Evolutionary conservation across 2,329 filamentous ascomycete genomes (phyloP), one percentile per base, ranked within the genome.

Genomic region (Fusarium sp.): DNA sequence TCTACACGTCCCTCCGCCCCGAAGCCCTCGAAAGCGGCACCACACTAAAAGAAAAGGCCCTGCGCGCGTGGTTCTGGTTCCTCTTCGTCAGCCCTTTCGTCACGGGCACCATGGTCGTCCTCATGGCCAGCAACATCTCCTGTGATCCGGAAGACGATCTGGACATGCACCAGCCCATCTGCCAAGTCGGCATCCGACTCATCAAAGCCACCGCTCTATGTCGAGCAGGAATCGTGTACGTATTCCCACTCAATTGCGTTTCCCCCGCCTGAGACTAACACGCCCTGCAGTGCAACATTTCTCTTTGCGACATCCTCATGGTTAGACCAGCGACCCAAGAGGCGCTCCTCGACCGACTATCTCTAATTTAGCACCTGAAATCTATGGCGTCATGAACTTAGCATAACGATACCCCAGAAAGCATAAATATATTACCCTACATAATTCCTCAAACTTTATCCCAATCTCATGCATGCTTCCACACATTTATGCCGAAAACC

Each of bases 121-220:
- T 68, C 19, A 53, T 68, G 61, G 65, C 65, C 3, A 68, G 65
- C 44, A 65, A 68, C 23, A 68, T 68, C 44, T 56, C 61, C 0
- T 68, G 65, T 42, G 65, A 66, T n/a, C 60, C 66, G 1, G 55
- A 67, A 4, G 64, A 55, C 32, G 48, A 62, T 17, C 14, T 68
- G 40, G 56, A 50, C n/a, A 56, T 66, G 61, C 20, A 58, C 20
- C 60, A 66, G 11, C 65, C 65, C 12, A 62, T 68, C 17, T 68
- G 65, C 48, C 62, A 62, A 17, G 50, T 68, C 9, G 65, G 65
- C 17, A 50, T 68, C 3, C 61, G 65, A 4, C 47, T 68, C 6
- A 68, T 68, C 14, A 68, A 68, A 38, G 65, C 65, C 0, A 68
- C 65, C 28, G 65, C 65, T 14, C n/a, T 68, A 2, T 68, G 56